Evolutionary conservation across 768 basidiomycete species (phyloP), one percentile per base, ranked within the genome.

Genomic region (Candolleomyces eurysporus): DNA sequence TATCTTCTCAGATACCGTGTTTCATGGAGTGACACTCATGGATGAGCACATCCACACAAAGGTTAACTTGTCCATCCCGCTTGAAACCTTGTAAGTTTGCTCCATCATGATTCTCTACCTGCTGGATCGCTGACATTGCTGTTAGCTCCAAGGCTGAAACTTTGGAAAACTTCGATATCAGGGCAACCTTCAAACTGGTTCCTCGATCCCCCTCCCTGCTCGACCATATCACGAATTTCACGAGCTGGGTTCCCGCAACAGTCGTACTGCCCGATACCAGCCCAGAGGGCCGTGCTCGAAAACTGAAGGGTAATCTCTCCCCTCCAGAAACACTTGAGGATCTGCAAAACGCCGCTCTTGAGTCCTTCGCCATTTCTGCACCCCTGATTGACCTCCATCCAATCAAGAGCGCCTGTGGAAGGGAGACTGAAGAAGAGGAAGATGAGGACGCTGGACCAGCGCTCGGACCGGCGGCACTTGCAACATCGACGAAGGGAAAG

Each of bases 341-440:
- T n/a, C 26, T 72, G 14, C 61, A 54, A 13, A 74, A 76, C 46
- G 56, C 72, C 50, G 70, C 72, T 11, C 39, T 76, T 10, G 74
- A 77, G 40, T 73, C 72, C 17, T 79, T 75, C 55, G 70, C 73
- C 4, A 69, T 72, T 16, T 66, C 72, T 5, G 62, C 73, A 5
- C 76, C 76, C 1, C 71, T 79, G 11, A 54, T 79, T 3, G 62
- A 75, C 60, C 75, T 77, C 50, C 69, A 75, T 36, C 64, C 65
- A 39, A 67, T 72, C 17, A 46, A 67, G 3, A 70, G 70, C n/a
- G 61, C 48, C 21, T 75, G 72, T 55, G 31, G 49, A 10, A 59
- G 50, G 5, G 43, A 48, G 42, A 26, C 39, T 4, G 58, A 59
- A 9, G 61, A 57, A 5, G 65, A 68, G 11, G 67, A 57, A 5